Evolutionary conservation across 2,329 filamentous ascomycete species (phyloP).

Genomic region (Alternaria consortialis): DNA sequence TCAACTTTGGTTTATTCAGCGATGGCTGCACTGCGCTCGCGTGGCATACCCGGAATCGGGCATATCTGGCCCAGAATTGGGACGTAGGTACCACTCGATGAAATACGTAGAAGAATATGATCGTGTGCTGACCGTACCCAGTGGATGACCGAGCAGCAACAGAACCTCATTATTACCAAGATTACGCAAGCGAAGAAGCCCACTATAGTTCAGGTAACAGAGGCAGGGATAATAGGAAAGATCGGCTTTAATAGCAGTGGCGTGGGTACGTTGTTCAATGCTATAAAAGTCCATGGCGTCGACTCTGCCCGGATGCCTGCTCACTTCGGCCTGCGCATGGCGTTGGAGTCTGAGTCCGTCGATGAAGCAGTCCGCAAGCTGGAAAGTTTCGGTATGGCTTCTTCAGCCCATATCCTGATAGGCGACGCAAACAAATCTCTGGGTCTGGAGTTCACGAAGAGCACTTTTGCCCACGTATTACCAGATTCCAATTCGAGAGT

Average conservation of each 20-base stretch:
- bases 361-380: slow-evolving; percentile 58
- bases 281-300: slow-evolving; percentile 66
- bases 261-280: slow-evolving; percentile 69
- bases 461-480: slow-evolving; percentile 40
- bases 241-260: slow-evolving; percentile 69
- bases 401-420: slow-evolving; percentile 64
- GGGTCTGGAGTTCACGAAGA: slow-evolving; percentile 61
- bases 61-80: slow-evolving; percentile 67
- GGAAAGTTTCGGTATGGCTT: slow-evolving; percentile 59
- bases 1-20: slow-evolving; percentile 65
- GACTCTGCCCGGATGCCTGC: slow-evolving; percentile 63
- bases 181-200: slow-evolving; percentile 58
- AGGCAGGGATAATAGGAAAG: slow-evolving; percentile 70
- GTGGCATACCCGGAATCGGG: slow-evolving; percentile 52
- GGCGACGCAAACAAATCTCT: slow-evolving; percentile 58
- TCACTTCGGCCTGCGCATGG: slow-evolving; percentile 67
- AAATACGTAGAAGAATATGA: background rate
- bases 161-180: slow-evolving; percentile 60
- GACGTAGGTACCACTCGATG: slow-evolving; percentile 50
- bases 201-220: slow-evolving; percentile 65
- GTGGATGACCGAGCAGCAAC: slow-evolving; percentile 63
- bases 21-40: slow-evolving; percentile 67
- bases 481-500: slow-evolving; percentile 48
- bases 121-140: slow-evolving; percentile 18
- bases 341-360: slow-evolving; percentile 62